phyloP scores from a whole-genome alignment of 2,329 filamentous ascomycete species.

The Neocatenulostroma microsporum region DNA sequence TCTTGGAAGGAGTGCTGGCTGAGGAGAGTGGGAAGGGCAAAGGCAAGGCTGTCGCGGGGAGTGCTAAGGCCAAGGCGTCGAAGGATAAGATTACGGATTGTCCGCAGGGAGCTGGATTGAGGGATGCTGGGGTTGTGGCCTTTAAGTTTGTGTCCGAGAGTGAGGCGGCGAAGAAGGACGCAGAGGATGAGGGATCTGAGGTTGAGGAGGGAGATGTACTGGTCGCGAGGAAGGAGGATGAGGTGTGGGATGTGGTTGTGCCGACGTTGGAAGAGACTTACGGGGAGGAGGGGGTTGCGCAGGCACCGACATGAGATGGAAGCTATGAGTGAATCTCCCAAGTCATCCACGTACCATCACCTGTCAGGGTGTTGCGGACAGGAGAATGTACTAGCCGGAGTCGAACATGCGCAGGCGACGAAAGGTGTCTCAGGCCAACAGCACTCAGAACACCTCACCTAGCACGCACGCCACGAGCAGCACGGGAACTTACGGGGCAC shows the following conservation, averaged over 20 bases:
- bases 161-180: slow-evolving; percentile 8
- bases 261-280: slow-evolving; percentile 28
- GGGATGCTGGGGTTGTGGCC: slow-evolving; percentile 28
- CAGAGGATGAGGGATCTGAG: slow-evolving; percentile 4
- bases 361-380: no score
- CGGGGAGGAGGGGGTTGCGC: slow-evolving; percentile 10
- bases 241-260: slow-evolving; percentile 28
- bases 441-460: no score
- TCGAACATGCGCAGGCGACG: no score
- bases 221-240: slow-evolving; percentile 6
- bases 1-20: slow-evolving; percentile 18
- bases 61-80: slow-evolving; percentile 23
- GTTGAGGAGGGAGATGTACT: slow-evolving; percentile 12
- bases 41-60: slow-evolving; percentile 26
- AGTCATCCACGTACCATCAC: no score
- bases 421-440: no score
- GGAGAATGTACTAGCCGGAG: no score
- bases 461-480: no score
- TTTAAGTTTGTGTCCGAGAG: slow-evolving; percentile 26
- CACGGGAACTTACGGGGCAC: no score
- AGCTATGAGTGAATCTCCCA: no score
- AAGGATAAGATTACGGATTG: slow-evolving; percentile 29
- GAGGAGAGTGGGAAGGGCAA: slow-evolving; percentile 29
- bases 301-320: no score
- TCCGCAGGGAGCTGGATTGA: slow-evolving; percentile 29